Conservation (phyloP, 768 basidiomycete genomes). For the Coprinopsis cinerea region DNA sequence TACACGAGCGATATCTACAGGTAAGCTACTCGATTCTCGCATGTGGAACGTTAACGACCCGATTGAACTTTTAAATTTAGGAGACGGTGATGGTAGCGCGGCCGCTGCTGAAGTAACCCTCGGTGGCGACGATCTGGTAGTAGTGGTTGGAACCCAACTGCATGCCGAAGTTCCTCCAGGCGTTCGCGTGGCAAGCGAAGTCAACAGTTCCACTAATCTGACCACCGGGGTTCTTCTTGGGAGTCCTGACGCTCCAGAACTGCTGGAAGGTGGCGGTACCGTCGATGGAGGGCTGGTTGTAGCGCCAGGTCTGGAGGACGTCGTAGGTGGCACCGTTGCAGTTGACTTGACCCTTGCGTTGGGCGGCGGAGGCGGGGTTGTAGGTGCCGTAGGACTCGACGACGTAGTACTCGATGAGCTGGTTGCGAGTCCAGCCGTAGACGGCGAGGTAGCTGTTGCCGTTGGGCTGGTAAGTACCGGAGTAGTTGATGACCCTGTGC, state of each 20-base stretch:
- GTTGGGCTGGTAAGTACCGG: constrained; percentile 29
- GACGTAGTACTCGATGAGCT: constrained; percentile 46
- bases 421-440: constrained; percentile 42
- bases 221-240: constrained; percentile 17
- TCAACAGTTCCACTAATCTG: constrained; percentile 30
- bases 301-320: constrained; percentile 31
- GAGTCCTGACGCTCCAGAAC: constrained; percentile 39
- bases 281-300: constrained; percentile 36
- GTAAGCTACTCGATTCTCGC: too few species aligned
- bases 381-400: constrained; percentile 36
- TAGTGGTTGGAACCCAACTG: constrained; percentile 30
- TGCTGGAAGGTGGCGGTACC: constrained; percentile 41
- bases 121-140: constrained; percentile 44
- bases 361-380: constrained; percentile 31
- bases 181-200: constrained; percentile 36
- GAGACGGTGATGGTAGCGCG: constrained; percentile 14
- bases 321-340: constrained; percentile 38
- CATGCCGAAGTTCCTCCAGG: constrained; percentile 35
- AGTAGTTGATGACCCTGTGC: constrained; percentile 31
- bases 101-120: constrained; percentile 38
- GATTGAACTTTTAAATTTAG: too few species aligned
- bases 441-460: constrained; percentile 41
- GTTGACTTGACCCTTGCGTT: constrained; percentile 31
- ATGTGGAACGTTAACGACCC: too few species aligned
- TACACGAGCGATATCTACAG: too few species aligned